Evolutionary conservation across 2,329 filamentous ascomycete genomes (phyloP).

Genomic region (Ploettnerulaceae sp.): DNA sequence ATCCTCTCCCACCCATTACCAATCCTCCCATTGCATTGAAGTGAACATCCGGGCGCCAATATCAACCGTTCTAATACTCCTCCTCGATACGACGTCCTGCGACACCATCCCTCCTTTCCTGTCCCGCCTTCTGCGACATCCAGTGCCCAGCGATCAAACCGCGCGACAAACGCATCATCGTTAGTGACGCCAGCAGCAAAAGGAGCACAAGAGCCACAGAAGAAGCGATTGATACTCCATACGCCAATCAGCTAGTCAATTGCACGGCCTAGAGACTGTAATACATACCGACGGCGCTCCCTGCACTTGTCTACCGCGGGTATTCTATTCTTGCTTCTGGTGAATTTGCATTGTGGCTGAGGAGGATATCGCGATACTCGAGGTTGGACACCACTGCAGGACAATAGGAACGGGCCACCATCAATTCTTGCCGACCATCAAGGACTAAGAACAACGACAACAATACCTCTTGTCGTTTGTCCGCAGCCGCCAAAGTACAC

Average conservation of each 20-base stretch:
- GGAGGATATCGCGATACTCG: not conserved
- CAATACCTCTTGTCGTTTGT: not conserved
- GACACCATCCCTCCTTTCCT: constrained; percentile 9
- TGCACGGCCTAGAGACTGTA: no score
- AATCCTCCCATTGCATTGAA: constrained; percentile 1
- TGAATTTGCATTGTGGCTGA: constrained; percentile 2
- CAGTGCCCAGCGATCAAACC: constrained; percentile 18
- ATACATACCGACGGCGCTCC: not conserved
- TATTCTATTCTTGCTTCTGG: not conserved
- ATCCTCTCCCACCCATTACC: not conserved
- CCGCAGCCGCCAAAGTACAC: not conserved
- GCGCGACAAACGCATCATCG: constrained; percentile 13
- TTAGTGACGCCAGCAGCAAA: constrained; percentile 1
- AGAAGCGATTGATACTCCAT: no score
- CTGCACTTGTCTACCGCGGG: not conserved
- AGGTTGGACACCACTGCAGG: not conserved
- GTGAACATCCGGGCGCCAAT: constrained; percentile 2
- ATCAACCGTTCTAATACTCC: not conserved
- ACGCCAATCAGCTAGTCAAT: no score
- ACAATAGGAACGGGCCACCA: constrained; percentile 7
- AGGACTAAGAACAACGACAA: no score
- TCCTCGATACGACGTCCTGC: constrained; percentile 16
- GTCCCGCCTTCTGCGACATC: not conserved
- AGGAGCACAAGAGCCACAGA: constrained; percentile 6
- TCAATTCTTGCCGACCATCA: not conserved